phyloP scores from a whole-genome alignment of 2,329 filamentous ascomycete genomes.

The Ophiostoma montium region DNA sequence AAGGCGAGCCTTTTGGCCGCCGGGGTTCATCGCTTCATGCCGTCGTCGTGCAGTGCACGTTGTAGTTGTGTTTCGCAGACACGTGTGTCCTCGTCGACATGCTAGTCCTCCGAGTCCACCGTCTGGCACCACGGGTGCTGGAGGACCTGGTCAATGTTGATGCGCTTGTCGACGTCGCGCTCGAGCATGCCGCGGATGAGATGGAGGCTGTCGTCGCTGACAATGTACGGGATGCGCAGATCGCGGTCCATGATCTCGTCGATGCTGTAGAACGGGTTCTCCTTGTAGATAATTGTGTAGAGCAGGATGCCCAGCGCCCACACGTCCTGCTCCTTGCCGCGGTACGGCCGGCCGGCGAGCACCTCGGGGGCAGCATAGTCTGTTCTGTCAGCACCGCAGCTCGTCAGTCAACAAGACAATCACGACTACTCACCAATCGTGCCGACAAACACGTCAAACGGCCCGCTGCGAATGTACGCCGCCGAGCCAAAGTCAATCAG shows the following conservation, averaged over 20 bases:
- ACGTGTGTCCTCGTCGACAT: too few relatives aligned
- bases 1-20: too few relatives aligned
- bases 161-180: slow-evolving; percentile 67
- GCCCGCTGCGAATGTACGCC: slow-evolving; percentile 94
- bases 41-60: too few relatives aligned
- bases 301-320: slow-evolving; percentile 95
- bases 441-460: slow-evolving; percentile 97
- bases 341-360: slow-evolving; percentile 78
- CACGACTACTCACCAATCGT: slow-evolving; percentile 64
- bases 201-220: slow-evolving; percentile 86
- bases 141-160: slow-evolving; percentile 77
- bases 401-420: background rate
- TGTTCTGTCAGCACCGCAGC: slow-evolving; percentile 23
- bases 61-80: too few relatives aligned
- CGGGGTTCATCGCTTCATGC: too few relatives aligned
- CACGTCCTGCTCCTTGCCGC: slow-evolving; percentile 93
- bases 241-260: slow-evolving; percentile 99
- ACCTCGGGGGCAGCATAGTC: slow-evolving; percentile 99
- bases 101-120: background rate
- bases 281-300: slow-evolving; percentile 98
- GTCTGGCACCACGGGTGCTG: slow-evolving; percentile 65
- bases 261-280: slow-evolving; percentile 97
- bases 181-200: slow-evolving; percentile 86
- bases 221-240: slow-evolving; percentile 72
- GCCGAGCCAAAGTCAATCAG: slow-evolving; percentile 97